phyloP scores from a whole-genome alignment of 78 protist genomes.

The Dictyostelium discoideum region dicty_2.7 NC_007091.3:4864501-4865000 shows the following conservation, averaged over 20 bases:
- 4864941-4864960: neutral
- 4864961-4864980: neutral
- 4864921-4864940: neutral
- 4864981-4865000: neutral
- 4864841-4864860: neutral
- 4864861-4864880: neutral
- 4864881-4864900: neutral
- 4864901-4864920: neutral
- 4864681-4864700: neutral
- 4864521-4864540: neutral
- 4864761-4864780: neutral
- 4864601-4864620: too few relatives aligned
- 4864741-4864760: neutral
- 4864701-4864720: neutral
- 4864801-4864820: neutral
- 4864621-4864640: neutral
- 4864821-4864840: neutral
- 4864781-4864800: neutral
- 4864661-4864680: too few relatives aligned
- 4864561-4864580: too few relatives aligned
- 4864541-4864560: neutral
- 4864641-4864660: too few relatives aligned
- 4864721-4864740: neutral
- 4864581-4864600: too few relatives aligned
- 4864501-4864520: neutral